Base-by-base conservation (phyloP, 1,284 basidiomycete species). In the Stygiomarasmius scandens region DNA sequence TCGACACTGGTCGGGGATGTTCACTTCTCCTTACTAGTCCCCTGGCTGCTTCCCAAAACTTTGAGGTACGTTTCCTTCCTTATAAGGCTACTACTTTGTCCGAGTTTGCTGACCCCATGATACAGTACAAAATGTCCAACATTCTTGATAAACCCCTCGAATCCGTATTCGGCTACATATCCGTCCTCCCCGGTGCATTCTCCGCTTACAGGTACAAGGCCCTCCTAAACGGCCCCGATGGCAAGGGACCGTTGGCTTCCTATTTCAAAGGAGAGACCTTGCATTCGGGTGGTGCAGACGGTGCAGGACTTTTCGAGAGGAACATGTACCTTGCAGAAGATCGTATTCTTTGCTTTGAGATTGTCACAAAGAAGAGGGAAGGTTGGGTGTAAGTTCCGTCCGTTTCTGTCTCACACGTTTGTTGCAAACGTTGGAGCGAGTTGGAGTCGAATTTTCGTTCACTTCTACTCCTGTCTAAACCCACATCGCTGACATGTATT, bases 341-440 rank as follows among this genome's bases (percentile, higher is more conserved):
- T 77, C 92, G 96, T 67, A 98, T 98, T 62, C 77, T 97, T 46
- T 98, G 96, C 74, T 99, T 97, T 74, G 96, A 98, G 75, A 93
- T 99, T 52, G 93, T 98, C 51, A 96, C 95, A 3, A 98, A 98
- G 81, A 91, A 91, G 69, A 77, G 76, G 24, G 89, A 92, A 69
- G 87, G 84, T 46, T 92, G 90, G 90, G 80, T 84, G 88, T 91
- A 77, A 65, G 89, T 80, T 16, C 1, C 19, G 23, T 14, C 14
- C 19, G 44, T 58, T 58, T 20, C 25, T 25, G 51, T 47, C 24
- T 55, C n/a, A 29, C n/a, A n/a, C n/a, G n/a, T n/a, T n/a, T n/a
- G n/a, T n/a, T n/a, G n/a, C n/a, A n/a, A n/a, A n/a, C n/a, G n/a
- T n/a, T n/a, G n/a, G n/a, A n/a, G n/a, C n/a, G n/a, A n/a, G n/a